phyloP scores from a whole-genome alignment of 1,284 basidiomycete genomes.

The Cryptococcus sp. region DNA sequence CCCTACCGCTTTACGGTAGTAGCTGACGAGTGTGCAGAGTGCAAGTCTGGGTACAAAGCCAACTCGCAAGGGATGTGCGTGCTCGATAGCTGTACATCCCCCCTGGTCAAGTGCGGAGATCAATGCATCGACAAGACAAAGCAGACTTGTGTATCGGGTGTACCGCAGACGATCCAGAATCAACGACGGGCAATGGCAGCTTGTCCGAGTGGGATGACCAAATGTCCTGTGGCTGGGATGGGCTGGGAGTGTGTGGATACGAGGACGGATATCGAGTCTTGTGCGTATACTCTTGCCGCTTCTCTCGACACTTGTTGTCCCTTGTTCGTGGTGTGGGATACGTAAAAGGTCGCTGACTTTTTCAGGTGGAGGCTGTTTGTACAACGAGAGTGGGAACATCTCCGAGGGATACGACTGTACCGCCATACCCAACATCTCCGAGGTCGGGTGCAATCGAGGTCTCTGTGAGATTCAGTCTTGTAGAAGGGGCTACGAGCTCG shows the following conservation, averaged over 20 bases:
- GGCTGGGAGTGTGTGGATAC: slow-evolving; percentile 23
- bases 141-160: slow-evolving; percentile 5
- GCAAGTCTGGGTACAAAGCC: too few species aligned
- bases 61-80: background rate
- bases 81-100: background rate
- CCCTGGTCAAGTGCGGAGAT: background rate
- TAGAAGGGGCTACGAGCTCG: slow-evolving; percentile 6
- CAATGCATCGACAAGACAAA: slow-evolving; percentile 3
- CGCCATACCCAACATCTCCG: slow-evolving; percentile 15
- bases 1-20: background rate
- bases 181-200: background rate
- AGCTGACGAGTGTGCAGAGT: too few species aligned
- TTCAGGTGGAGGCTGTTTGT: background rate
- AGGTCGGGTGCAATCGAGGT: slow-evolving; percentile 17
- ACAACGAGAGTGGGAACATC: background rate
- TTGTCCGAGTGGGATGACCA: slow-evolving; percentile 14
- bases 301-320: too few species aligned
- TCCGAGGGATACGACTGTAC: slow-evolving; percentile 23
- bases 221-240: slow-evolving; percentile 10
- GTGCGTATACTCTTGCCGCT: slow-evolving; percentile 12
- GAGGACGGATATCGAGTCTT: slow-evolving; percentile 21
- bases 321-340: background rate
- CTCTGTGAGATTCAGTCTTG: slow-evolving; percentile 20
- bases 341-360: slow-evolving; percentile 1
- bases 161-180: background rate